phyloP scores from a whole-genome alignment of 1,139 yeast species.

The Yamadazyma kanchanaburiensis region DNA sequence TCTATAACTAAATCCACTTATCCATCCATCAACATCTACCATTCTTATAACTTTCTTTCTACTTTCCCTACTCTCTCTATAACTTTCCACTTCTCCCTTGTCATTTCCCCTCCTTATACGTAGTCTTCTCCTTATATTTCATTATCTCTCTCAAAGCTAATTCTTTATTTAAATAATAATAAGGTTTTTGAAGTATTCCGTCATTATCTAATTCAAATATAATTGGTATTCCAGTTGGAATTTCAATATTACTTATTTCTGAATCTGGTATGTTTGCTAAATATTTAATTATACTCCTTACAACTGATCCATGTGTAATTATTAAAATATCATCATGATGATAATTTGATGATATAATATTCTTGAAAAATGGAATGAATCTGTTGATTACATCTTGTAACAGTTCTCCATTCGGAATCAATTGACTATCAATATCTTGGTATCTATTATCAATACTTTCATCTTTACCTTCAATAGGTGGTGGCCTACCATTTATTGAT shows the following conservation, averaged over 20 bases:
- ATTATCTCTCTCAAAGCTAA: constrained; percentile 63
- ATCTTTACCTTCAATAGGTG: constrained; percentile 36
- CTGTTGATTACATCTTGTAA: constrained; percentile 62
- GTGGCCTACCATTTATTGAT: constrained; percentile 68
- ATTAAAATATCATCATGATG: constrained; percentile 47
- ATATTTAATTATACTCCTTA: constrained; percentile 62
- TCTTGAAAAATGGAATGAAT: constrained; percentile 52
- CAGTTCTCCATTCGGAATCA: constrained; percentile 67
- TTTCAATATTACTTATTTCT: constrained; percentile 64
- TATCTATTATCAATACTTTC: constrained; percentile 48
- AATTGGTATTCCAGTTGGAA: constrained; percentile 77
- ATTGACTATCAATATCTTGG: constrained; percentile 16
- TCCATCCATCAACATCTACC: too few species aligned
- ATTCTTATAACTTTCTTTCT: too few species aligned
- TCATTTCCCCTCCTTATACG: too few species aligned
- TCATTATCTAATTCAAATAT: constrained; percentile 50
- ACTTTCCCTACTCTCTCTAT: too few species aligned
- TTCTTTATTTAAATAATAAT: constrained; percentile 67
- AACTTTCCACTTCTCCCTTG: too few species aligned
- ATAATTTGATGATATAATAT: constrained; percentile 31
- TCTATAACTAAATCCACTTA: too few species aligned
- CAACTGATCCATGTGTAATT: constrained; percentile 77
- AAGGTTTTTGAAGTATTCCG: constrained; percentile 40
- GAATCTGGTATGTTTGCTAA: constrained; percentile 55
- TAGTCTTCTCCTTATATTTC: constrained; percentile 43